These are phyloP conservation scores for Trichoderma sp. DNA, from an alignment of 2,329 filamentous ascomycete genomes.

Conservation along the genomic window DNA sequence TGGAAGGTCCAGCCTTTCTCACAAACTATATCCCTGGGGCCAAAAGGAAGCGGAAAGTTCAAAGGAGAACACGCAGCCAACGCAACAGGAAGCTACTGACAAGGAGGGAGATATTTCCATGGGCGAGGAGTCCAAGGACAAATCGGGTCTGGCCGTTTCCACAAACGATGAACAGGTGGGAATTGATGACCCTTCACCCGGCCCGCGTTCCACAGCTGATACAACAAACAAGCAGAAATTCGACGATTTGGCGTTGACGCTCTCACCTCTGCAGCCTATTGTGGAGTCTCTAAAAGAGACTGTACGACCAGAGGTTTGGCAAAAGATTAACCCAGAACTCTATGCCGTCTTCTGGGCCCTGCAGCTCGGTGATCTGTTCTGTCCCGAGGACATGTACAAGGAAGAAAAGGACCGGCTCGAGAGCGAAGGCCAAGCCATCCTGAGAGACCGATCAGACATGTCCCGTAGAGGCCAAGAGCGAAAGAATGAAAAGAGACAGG, in stretches of 20 bases:
- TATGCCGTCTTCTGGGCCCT: constrained; percentile 93
- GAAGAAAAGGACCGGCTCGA: constrained; percentile 69
- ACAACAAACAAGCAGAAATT: constrained; percentile 31
- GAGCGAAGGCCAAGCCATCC: constrained; percentile 64
- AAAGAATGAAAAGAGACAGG: constrained; percentile 62
- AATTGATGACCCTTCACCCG: constrained; percentile 17
- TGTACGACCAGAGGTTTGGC: constrained; percentile 63
- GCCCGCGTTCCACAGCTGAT: constrained; percentile 28
- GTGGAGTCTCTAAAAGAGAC: constrained; percentile 65
- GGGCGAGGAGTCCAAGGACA: constrained; percentile 32
- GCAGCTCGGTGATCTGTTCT: constrained; percentile 74
- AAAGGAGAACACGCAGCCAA: constrained; percentile 30
- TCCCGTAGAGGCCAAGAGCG: constrained; percentile 65
- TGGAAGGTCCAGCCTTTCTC: constrained; percentile 69
- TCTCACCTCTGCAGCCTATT: constrained; percentile 60
- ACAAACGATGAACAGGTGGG: constrained; percentile 36
- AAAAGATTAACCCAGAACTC: constrained; percentile 73
- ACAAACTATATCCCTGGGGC: constrained; percentile 54
- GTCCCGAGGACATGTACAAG: constrained; percentile 75
- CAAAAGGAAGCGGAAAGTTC: constrained; percentile 33
- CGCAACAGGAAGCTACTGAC: constrained; percentile 38
- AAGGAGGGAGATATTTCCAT: constrained; percentile 59
- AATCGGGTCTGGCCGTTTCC: constrained; percentile 29
- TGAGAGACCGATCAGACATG: constrained; percentile 70
- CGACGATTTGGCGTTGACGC: constrained; percentile 35